Evolutionary conservation across 495 filamentous ascomycete species (phyloP).

Genomic region (Tricharina praecox): DNA sequence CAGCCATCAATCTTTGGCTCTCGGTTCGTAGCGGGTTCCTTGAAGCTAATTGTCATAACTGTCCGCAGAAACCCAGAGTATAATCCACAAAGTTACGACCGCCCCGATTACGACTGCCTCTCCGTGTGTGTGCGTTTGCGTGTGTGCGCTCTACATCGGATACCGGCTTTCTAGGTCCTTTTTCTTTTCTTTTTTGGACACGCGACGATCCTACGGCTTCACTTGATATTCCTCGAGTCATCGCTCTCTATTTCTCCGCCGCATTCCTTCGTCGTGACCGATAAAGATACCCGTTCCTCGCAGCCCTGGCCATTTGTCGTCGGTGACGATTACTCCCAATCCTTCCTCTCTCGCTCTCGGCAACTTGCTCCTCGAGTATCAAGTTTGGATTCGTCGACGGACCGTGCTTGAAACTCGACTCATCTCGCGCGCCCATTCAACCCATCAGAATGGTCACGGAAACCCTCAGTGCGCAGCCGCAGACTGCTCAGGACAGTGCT

Average conservation of each 20-base stretch:
- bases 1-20: too few relatives aligned
- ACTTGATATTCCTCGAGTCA: background rate
- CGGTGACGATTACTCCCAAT: background rate
- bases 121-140: too few relatives aligned
- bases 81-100: too few relatives aligned
- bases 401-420: background rate
- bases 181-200: too few relatives aligned
- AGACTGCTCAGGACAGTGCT: background rate
- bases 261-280: background rate
- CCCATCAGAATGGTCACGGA: slow-evolving; percentile 2
- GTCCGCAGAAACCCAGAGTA: too few relatives aligned
- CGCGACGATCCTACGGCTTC: too few relatives aligned
- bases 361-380: background rate
- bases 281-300: background rate
- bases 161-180: too few relatives aligned
- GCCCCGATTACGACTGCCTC: too few relatives aligned
- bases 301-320: background rate
- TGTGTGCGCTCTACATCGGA: too few relatives aligned
- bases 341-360: background rate
- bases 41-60: too few relatives aligned
- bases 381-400: background rate
- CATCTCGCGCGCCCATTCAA: background rate
- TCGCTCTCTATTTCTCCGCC: background rate
- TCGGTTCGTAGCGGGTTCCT: too few relatives aligned
- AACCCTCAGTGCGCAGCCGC: background rate